Percentiles rank a stretch among this genome's conserved stretches.
These are phyloP conservation scores for Tuber calosporum DNA, from an alignment of 495 filamentous ascomycete species.

Conservation along the genomic window DNA sequence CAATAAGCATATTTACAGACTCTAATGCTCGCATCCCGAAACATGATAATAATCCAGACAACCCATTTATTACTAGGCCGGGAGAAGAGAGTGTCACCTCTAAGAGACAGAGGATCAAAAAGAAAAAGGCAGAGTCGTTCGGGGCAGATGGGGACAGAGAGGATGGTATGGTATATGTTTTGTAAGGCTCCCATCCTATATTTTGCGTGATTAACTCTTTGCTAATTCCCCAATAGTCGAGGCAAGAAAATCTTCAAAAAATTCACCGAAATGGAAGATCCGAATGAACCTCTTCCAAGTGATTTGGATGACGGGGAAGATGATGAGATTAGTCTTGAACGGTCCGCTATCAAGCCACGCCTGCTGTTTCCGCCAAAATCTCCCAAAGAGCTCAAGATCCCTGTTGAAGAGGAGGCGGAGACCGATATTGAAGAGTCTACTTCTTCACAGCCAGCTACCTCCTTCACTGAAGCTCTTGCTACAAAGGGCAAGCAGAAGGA, in stretches of 20 bases:
- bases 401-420: constrained; percentile 43
- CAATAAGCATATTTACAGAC: constrained; percentile 83
- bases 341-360: constrained; percentile 72
- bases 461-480: not conserved
- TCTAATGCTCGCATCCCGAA: constrained; percentile 77
- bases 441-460: constrained; percentile 6
- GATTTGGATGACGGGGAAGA: constrained; percentile 46
- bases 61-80: constrained; percentile 63
- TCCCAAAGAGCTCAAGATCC: constrained; percentile 5
- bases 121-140: constrained; percentile 56
- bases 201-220: not conserved
- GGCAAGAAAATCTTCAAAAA: constrained; percentile 80
- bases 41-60: constrained; percentile 56
- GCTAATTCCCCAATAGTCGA: constrained; percentile 53
- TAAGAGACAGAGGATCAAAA: constrained; percentile 47
- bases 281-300: constrained; percentile 19
- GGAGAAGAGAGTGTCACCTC: constrained; percentile 39
- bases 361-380: constrained; percentile 63
- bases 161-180: constrained; percentile 76
- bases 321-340: constrained; percentile 45
- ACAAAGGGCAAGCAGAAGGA: constrained; percentile 10
- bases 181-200: constrained; percentile 56
- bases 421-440: constrained; percentile 50
- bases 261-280: constrained; percentile 46
- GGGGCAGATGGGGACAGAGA: constrained; percentile 44